Percentiles rank a stretch among this genome's conserved stretches.
Evolutionary conservation across 768 basidiomycete genomes (phyloP).

Genomic region (Asterophora lycoperdoides): DNA sequence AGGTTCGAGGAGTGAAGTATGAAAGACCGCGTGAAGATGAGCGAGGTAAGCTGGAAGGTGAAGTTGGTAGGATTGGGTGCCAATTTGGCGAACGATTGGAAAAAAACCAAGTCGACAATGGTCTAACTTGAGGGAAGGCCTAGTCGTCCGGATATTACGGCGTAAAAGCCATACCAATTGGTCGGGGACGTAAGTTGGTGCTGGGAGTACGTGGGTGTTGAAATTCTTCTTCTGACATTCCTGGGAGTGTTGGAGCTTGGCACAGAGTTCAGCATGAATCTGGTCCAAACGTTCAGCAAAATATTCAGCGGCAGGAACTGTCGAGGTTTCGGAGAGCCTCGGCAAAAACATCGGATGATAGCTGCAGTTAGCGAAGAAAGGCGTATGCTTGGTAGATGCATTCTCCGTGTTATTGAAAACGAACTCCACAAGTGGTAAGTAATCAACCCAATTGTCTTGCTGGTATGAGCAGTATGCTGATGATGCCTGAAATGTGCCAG

Average conservation of each 20-base stretch:
- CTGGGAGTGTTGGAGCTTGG: constrained; percentile 28
- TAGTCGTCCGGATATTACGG: constrained; percentile 2
- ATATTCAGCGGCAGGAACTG: constrained; percentile 29
- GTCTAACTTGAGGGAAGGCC: constrained; percentile 3
- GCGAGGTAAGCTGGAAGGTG: neutral
- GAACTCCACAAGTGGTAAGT: constrained; percentile 37
- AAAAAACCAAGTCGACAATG: constrained; percentile 1
- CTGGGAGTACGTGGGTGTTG: constrained; percentile 10
- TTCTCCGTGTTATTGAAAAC: constrained; percentile 34
- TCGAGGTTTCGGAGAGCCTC: constrained; percentile 21
- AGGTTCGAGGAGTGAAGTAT: constrained; percentile 4
- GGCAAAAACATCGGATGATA: constrained; percentile 30
- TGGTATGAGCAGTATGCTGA: constrained; percentile 31
- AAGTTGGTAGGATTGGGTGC: neutral
- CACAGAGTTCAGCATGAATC: constrained; percentile 31
- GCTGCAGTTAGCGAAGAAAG: constrained; percentile 21
- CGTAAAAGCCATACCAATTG: constrained; percentile 2
- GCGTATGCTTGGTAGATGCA: constrained; percentile 30
- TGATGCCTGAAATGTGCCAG: too few species aligned
- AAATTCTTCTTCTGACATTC: constrained; percentile 24
- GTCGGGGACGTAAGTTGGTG: neutral
- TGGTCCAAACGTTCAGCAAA: constrained; percentile 22
- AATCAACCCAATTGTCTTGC: constrained; percentile 25
- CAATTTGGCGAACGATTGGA: neutral
- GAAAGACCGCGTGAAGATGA: constrained; percentile 5